Base-by-base conservation (phyloP, 2,329 filamentous ascomycete species). In the Microcyclosporella mali region DNA sequence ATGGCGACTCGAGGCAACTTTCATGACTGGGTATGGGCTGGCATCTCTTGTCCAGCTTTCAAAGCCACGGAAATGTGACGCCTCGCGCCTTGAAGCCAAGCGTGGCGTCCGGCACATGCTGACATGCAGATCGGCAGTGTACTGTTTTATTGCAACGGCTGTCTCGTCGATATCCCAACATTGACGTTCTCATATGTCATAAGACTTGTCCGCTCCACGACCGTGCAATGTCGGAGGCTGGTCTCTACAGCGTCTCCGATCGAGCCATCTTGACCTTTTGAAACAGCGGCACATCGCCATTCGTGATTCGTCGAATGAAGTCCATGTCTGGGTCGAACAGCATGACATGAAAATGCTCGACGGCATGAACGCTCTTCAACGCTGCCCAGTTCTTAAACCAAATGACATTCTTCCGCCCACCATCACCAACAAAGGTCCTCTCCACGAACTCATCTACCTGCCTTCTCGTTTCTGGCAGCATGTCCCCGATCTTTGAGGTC, bases 271-370 rank as follows among this genome's bases (percentile, higher is more conserved):
- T 42, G 15, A 59, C 49, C 43, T 59, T 59, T 33, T 59, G 52
- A 21, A 46, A 52, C 58, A 85, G 71, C 2, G 86, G 81, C 33
- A 84, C 70, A 67, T 94, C 88, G 10, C 81, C 83, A 29, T 78
- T 70, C 4, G 88, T 95, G 48, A 95, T 74, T 42, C 79, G 69
- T 39, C 70, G 68, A 34, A 95, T 66, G 53, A 94, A 87, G 3
- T 70, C 73, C 30, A 72, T 70, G 55, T 90, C 81, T 1, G 88
- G 82, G 54, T 86, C 74, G 62, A 82, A 85, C 41, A 95, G 70
- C 88, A 95, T 88, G 59, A 95, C 83, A 65, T 97, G 90, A 60
- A 97, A 92, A 63, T 97, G 90, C 70, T 95, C 89, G 9, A 97
- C 79, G 1, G 85, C 80, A 56, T 88, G 79, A 19, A 97, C 79